These are phyloP conservation scores for Aspergillus chevalieri DNA, from an alignment of 2,329 filamentous ascomycete genomes.

Conservation along the genomic window DNA sequence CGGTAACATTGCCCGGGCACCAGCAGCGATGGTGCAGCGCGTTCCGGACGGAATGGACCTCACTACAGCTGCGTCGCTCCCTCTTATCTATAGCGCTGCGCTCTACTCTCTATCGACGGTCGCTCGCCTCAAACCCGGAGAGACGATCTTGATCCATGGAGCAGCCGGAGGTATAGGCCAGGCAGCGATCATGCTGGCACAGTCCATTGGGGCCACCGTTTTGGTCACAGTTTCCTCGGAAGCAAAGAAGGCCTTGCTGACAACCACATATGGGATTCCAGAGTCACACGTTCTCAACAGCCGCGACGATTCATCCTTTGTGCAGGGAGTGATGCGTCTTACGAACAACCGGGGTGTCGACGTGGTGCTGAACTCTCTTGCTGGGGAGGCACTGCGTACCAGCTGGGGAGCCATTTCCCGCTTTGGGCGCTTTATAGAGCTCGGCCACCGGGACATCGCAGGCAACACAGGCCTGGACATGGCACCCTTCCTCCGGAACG, in stretches of 20 bases:
- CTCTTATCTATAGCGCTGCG: conserved; percentile 6
- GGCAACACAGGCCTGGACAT: conserved; percentile 2
- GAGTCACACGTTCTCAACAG: conserved; percentile 11
- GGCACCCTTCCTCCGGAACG: conserved; percentile 2
- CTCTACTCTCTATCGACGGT: conserved; percentile 9
- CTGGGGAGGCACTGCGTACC: conserved; percentile 10
- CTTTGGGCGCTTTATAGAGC: conserved; percentile 43
- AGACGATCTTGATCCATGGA: conserved; percentile 10
- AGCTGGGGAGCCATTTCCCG: conserved; percentile 13
- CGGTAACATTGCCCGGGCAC: background rate
- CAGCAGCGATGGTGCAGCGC: background rate
- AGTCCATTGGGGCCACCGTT: conserved; percentile 9
- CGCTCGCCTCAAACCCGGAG: conserved; percentile 7
- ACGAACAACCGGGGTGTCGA: conserved; percentile 11
- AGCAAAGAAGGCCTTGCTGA: conserved; percentile 10
- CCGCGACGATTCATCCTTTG: conserved; percentile 4
- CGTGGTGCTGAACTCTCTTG: conserved; percentile 16
- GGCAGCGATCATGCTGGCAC: conserved; percentile 3
- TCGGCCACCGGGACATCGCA: conserved; percentile 40
- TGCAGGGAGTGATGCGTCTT: conserved; percentile 1
- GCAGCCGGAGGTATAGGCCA: conserved; percentile 7
- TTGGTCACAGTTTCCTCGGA: conserved; percentile 8
- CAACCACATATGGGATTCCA: conserved; percentile 11
- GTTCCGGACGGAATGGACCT: background rate
- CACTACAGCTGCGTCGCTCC: background rate